Conservation (phyloP, 78 protist genomes). For the Creolimax fragrantissima region DNA sequence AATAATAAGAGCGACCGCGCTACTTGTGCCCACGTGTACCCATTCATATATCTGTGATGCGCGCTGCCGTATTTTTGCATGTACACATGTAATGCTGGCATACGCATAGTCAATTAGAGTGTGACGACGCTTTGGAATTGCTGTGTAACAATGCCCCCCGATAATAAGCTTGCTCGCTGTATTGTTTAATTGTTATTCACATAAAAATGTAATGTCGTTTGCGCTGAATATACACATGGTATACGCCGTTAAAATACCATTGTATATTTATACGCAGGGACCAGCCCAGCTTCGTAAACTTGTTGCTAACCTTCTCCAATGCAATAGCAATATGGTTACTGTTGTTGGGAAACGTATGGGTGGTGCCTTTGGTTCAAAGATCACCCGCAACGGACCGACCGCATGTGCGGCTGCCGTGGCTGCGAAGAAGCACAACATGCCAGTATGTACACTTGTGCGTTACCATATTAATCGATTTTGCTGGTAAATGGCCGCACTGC, state of each 20-base stretch:
- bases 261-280: neutral
- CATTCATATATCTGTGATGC: too few species aligned
- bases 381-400: neutral
- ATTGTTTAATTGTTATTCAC: neutral
- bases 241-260: too few species aligned
- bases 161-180: neutral
- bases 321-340: neutral
- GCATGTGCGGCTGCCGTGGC: neutral
- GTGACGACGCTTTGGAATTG: too few species aligned
- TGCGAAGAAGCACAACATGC: neutral
- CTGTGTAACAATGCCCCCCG: too few species aligned
- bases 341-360: neutral
- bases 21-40: too few species aligned
- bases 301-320: neutral
- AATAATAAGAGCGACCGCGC: too few species aligned
- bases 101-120: too few species aligned
- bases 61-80: too few species aligned
- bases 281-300: neutral
- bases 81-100: too few species aligned
- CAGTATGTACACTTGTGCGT: neutral
- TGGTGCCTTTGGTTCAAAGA: neutral
- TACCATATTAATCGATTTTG: neutral
- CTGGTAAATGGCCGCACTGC: neutral
- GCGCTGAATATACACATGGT: too few species aligned
- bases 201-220: too few species aligned